Evolutionary conservation across 495 filamentous ascomycete species (phyloP).

Genomic region (Tuber brumale): DNA sequence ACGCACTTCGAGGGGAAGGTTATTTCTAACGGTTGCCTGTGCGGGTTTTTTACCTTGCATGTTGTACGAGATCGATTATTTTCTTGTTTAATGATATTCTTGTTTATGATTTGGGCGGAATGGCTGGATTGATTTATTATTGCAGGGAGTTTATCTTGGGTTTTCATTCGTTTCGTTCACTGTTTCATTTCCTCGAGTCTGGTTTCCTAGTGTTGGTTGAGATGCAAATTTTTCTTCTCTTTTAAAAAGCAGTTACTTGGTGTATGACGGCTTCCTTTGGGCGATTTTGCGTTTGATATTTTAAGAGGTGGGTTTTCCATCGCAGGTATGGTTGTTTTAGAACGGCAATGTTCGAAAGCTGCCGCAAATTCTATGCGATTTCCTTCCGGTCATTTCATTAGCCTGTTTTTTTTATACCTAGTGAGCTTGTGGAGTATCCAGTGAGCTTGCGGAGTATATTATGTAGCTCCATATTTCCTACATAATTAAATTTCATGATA

Average conservation of each 20-base stretch:
- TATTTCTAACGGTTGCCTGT: background rate
- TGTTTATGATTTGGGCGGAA: background rate
- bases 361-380: background rate
- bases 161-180: background rate
- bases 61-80: background rate
- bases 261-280: background rate
- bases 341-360: background rate
- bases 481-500: background rate
- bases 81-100: background rate
- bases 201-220: background rate
- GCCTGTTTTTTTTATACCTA: background rate
- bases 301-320: background rate
- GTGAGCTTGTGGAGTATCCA: background rate
- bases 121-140: background rate
- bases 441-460: background rate
- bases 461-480: background rate
- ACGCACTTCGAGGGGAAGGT: background rate
- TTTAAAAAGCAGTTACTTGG: conserved; percentile 1
- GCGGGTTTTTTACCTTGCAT: background rate
- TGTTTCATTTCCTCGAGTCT: background rate
- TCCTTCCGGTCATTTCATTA: background rate
- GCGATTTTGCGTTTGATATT: background rate
- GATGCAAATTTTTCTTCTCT: background rate
- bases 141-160: conserved; percentile 1
- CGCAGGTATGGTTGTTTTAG: background rate